Percentiles rank a stretch among this genome's conserved stretches.
Conservation (phyloP, 495 filamentous ascomycete species). For the Penicillium riverlandense region DNA sequence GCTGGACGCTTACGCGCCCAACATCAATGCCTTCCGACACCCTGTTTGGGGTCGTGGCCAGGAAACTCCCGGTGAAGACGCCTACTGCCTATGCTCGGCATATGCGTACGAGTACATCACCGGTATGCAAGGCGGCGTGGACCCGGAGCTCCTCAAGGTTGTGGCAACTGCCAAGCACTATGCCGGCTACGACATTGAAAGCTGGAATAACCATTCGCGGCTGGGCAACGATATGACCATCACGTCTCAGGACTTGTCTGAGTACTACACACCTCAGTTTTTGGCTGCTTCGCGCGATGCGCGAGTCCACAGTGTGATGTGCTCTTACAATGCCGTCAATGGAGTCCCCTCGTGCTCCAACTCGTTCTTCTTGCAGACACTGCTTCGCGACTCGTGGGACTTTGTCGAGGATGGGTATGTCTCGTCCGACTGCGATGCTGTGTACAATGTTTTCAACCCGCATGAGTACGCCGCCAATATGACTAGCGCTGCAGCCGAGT, state of each 20-base stretch:
- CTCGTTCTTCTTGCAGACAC: conserved; percentile 48
- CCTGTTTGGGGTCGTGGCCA: conserved; percentile 56
- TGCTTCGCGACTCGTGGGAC: conserved; percentile 46
- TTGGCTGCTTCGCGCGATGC: conserved; percentile 39
- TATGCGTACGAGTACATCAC: conserved; percentile 54
- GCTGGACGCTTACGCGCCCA: conserved; percentile 59
- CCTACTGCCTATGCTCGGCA: conserved; percentile 41
- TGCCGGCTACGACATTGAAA: conserved; percentile 60
- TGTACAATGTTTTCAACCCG: conserved; percentile 49
- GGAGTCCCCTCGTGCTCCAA: conserved; percentile 51
- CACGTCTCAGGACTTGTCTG: conserved; percentile 45
- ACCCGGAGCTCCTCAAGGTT: conserved; percentile 42
- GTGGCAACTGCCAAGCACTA: conserved; percentile 60
- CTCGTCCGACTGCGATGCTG: conserved; percentile 50
- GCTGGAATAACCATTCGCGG: conserved; percentile 44
- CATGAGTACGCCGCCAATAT: conserved; percentile 44
- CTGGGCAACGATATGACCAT: conserved; percentile 52
- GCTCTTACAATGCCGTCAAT: conserved; percentile 56
- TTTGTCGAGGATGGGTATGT: conserved; percentile 48
- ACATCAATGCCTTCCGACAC: conserved; percentile 62
- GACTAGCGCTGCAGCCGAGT: conserved; percentile 41
- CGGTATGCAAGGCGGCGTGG: conserved; percentile 50
- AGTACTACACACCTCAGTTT: conserved; percentile 41
- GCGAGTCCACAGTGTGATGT: conserved; percentile 51
- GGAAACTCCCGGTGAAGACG: conserved; percentile 59